Base-by-base conservation (phyloP, 2,329 filamentous ascomycete species). In the Ophiostoma pallidulum region DNA sequence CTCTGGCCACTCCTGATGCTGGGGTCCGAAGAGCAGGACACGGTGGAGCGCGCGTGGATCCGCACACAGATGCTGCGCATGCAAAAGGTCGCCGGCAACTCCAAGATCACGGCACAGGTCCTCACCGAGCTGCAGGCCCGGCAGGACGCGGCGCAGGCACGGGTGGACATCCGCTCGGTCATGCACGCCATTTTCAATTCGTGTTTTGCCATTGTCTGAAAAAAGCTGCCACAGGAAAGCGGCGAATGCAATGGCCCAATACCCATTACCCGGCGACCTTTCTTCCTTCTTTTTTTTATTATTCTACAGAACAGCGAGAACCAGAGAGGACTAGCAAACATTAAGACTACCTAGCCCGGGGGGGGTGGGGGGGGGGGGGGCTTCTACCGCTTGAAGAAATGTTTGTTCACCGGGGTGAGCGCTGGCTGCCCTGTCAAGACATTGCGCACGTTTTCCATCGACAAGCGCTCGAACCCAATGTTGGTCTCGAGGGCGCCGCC, bases 1-100 rank as follows among this genome's bases (percentile, higher is more conserved):
- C 63, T 78, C 5, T 78, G 74, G 76, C 74, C 74, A 2, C 58
- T 77, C 8, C 60, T 78, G 35, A 75, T 79, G 69, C 65, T 73
- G 52, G 74, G 74, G 0, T 70, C 67, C 8, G 75, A 79, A 56
- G 74, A 75, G 51, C 69, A 74, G n/a, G 68, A 71, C 40, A 35
- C 58, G 0, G 62, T 65, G 4, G 71, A 75, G 54, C 62, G 72
- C 40, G 58, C 54, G 6, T 77, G 74, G 74, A 75, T 79, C 46
- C 63, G 67, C 26, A 59, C 64, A 6, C 67, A 72, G 48, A 75
- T 78, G 16, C 60, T 69, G 40, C 58, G 62, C 12, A 72, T 73
- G 67, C 66, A 71, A 50, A 64, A 64, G 42, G 67, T 72, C 4
- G 66, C 67, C 0, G 63, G 64, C 16, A 69, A 71, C 51, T 65